These are phyloP conservation scores for Claviceps citrina DNA, from an alignment of 2,329 filamentous ascomycete species.

Conservation along the genomic window DNA sequence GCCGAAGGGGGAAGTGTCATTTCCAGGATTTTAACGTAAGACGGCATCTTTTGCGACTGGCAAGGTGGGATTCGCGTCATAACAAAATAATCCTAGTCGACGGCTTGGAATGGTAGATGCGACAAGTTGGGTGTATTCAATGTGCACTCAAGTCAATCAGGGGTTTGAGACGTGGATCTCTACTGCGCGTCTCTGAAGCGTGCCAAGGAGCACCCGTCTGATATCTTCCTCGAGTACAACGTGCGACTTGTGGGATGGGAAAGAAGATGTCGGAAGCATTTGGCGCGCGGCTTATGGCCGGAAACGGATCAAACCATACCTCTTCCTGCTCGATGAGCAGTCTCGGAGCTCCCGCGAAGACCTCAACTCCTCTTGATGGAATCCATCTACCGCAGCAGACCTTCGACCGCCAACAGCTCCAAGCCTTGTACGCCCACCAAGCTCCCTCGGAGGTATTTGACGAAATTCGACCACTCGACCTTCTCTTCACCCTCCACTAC, in stretches of 20 bases:
- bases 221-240: constrained; percentile 20
- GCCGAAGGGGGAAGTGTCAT: constrained; percentile 7
- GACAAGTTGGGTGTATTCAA: no score
- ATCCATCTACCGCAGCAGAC: constrained; percentile 14
- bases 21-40: constrained; percentile 13
- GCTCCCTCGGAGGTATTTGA: constrained; percentile 5
- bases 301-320: constrained; percentile 15
- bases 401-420: constrained; percentile 12
- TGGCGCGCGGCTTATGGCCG: constrained; percentile 16
- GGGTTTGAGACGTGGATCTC: constrained; percentile 17
- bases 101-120: background rate
- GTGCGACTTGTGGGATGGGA: constrained; percentile 21
- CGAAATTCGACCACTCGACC: constrained; percentile 9
- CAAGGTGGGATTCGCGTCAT: constrained; percentile 2
- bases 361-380: constrained; percentile 19
- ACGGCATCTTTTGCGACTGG: constrained; percentile 16
- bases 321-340: constrained; percentile 18
- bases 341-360: constrained; percentile 18
- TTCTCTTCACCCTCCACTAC: constrained; percentile 17
- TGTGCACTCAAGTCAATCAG: constrained; percentile 13
- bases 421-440: constrained; percentile 4
- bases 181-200: constrained; percentile 18
- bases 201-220: constrained; percentile 13
- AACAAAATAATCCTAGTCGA: background rate
- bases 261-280: constrained; percentile 21